A percentile compares a stretch with the other conserved stretches of the same genome.
phyloP scores from a whole-genome alignment of 192 early-diverging fungal species.

The Coemansia sp. region DNA sequence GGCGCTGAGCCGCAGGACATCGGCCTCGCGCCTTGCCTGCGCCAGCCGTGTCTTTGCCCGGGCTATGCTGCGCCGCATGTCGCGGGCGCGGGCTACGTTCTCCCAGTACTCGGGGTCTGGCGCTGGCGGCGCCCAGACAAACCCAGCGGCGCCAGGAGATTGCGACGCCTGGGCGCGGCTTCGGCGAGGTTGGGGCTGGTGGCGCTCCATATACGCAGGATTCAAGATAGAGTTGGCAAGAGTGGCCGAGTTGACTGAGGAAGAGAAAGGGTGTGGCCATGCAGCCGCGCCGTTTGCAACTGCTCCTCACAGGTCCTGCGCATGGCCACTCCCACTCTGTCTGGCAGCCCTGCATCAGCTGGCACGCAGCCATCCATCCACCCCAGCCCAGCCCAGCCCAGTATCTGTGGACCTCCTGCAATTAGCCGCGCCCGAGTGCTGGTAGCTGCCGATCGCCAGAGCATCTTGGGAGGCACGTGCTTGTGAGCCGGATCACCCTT shows the following conservation, averaged over 20 bases:
- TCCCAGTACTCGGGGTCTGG: slow-evolving; percentile 48
- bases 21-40: not conserved
- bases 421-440: not conserved
- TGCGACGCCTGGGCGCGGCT: not conserved
- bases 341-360: not conserved
- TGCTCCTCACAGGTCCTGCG: not conserved
- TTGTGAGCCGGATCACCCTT: not conserved
- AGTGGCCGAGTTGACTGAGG: too few relatives aligned
- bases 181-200: not conserved
- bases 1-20: slow-evolving; percentile 9
- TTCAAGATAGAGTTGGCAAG: not conserved
- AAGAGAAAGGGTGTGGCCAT: not conserved
- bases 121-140: slow-evolving; percentile 43
- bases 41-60: slow-evolving; percentile 17
- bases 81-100: slow-evolving; percentile 42
- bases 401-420: too few relatives aligned
- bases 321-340: not conserved
- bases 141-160: slow-evolving; percentile 3
- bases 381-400: too few relatives aligned
- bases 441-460: not conserved
- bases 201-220: slow-evolving; percentile 1
- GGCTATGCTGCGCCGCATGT: slow-evolving; percentile 22
- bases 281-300: not conserved
- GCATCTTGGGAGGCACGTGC: not conserved
- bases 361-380: not conserved